Percentiles rank a stretch among this genome's conserved stretches.
These are phyloP conservation scores for Cucurbita pepo DNA, from an alignment of 306 rosid genomes.

Conservation along the genomic window DNA sequence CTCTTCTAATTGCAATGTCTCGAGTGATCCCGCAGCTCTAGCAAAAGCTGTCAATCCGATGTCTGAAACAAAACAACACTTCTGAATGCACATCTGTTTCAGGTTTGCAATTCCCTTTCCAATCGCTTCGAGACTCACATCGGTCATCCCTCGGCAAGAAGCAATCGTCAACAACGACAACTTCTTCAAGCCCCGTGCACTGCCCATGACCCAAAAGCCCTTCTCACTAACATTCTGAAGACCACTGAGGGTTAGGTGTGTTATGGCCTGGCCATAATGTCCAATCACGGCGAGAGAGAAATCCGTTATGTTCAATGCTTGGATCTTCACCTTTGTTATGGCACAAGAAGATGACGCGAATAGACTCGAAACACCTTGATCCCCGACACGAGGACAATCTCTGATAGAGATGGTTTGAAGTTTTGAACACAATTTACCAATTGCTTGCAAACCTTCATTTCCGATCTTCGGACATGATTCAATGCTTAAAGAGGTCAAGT, in stretches of 20 bases:
- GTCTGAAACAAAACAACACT: slow-evolving; percentile 71
- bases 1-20: slow-evolving; percentile 89
- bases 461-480: slow-evolving; percentile 73
- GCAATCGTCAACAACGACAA: slow-evolving; percentile 38
- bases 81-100: slow-evolving; percentile 79
- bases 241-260: slow-evolving; percentile 44
- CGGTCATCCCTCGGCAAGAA: slow-evolving; percentile 74
- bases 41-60: slow-evolving; percentile 54
- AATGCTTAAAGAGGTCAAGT: slow-evolving; percentile 50
- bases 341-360: slow-evolving; percentile 40
- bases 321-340: slow-evolving; percentile 68
- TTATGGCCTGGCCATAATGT: slow-evolving; percentile 58
- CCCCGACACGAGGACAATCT: slow-evolving; percentile 85
- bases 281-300: slow-evolving; percentile 91
- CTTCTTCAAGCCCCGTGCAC: slow-evolving; percentile 65
- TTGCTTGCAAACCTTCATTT: slow-evolving; percentile 73
- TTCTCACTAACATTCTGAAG: slow-evolving; percentile 66
- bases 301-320: slow-evolving; percentile 73
- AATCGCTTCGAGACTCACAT: slow-evolving; percentile 71
- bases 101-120: slow-evolving; percentile 60
- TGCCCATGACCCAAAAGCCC: slow-evolving; percentile 93
- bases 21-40: slow-evolving; percentile 52
- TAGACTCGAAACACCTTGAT: slow-evolving; percentile 75
- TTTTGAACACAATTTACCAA: slow-evolving; percentile 58
- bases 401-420: slow-evolving; percentile 50